These are phyloP conservation scores for Plasmodium adleri DNA, from an alignment of 169 alveolate genomes.

Conservation along the genomic window DNA sequence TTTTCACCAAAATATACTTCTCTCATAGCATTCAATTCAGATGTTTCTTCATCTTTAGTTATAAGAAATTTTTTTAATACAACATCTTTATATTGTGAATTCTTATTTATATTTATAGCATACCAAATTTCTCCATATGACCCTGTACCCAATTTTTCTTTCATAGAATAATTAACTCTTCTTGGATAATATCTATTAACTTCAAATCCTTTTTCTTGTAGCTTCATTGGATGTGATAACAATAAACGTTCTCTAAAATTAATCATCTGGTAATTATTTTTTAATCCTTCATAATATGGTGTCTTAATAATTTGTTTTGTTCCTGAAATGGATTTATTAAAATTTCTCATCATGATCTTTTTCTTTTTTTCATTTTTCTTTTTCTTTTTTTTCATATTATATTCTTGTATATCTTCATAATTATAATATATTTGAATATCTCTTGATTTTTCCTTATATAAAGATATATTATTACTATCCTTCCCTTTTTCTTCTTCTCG, in stretches of 20 bases:
- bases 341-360: neutral
- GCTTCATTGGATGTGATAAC: constrained; percentile 5
- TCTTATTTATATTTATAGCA: constrained; percentile 36
- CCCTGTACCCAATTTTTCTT: constrained; percentile 45
- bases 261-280: constrained; percentile 36
- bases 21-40: constrained; percentile 63
- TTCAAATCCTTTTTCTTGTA: neutral
- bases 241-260: constrained; percentile 38
- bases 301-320: neutral
- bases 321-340: neutral
- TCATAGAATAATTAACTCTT: constrained; percentile 33
- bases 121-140: constrained; percentile 74
- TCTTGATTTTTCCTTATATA: neutral
- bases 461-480: neutral
- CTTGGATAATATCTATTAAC: constrained; percentile 21
- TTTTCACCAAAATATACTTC: constrained; percentile 65
- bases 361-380: constrained; percentile 6
- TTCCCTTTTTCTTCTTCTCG: neutral
- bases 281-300: neutral
- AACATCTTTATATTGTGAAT: constrained; percentile 28
- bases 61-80: constrained; percentile 55
- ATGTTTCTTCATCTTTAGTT: constrained; percentile 32
- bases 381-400: neutral
- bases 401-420: constrained; percentile 15
- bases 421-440: constrained; percentile 46